Percentiles rank a stretch among this genome's conserved stretches.
These are phyloP conservation scores for Rhodotorula taiwanensis DNA, from an alignment of 768 basidiomycete species.

Conservation along the genomic window DNA sequence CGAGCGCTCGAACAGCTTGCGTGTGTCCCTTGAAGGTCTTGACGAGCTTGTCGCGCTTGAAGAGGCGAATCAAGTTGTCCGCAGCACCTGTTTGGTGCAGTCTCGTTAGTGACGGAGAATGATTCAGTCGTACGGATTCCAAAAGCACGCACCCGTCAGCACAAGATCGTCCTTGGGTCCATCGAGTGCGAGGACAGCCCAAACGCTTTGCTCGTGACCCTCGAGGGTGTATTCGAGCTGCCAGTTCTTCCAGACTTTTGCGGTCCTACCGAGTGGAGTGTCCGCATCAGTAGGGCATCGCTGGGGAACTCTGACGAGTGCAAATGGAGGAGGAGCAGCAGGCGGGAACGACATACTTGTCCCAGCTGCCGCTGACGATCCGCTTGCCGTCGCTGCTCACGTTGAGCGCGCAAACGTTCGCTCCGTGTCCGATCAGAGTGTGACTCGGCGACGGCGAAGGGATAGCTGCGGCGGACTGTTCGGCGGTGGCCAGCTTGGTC, in stretches of 20 bases:
- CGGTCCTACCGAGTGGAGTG: slow-evolving; percentile 61
- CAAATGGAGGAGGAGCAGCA: background rate
- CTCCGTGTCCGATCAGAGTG: slow-evolving; percentile 77
- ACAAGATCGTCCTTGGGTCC: slow-evolving; percentile 56
- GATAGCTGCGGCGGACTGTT: slow-evolving; percentile 46
- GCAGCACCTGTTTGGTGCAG: slow-evolving; percentile 78
- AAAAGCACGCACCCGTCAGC: slow-evolving; percentile 61
- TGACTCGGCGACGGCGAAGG: slow-evolving; percentile 62
- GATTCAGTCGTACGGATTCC: no score
- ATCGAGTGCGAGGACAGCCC: slow-evolving; percentile 72
- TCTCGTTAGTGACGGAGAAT: no score
- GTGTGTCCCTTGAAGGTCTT: slow-evolving; percentile 77
- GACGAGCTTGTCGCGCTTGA: slow-evolving; percentile 62
- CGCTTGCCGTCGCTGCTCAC: slow-evolving; percentile 57
- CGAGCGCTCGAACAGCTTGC: slow-evolving; percentile 78
- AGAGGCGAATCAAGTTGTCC: slow-evolving; percentile 86
- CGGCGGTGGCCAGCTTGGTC: slow-evolving; percentile 50
- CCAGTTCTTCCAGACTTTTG: slow-evolving; percentile 68
- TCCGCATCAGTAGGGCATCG: background rate
- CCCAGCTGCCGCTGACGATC: slow-evolving; percentile 94
- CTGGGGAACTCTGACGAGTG: background rate
- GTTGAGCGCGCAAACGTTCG: slow-evolving; percentile 81
- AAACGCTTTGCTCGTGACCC: slow-evolving; percentile 85
- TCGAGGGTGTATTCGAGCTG: slow-evolving; percentile 67
- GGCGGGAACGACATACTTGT: slow-evolving; percentile 60